Evolutionary conservation across 1,284 basidiomycete species (phyloP).

Genomic region (Heterobasidion parviporum): DNA sequence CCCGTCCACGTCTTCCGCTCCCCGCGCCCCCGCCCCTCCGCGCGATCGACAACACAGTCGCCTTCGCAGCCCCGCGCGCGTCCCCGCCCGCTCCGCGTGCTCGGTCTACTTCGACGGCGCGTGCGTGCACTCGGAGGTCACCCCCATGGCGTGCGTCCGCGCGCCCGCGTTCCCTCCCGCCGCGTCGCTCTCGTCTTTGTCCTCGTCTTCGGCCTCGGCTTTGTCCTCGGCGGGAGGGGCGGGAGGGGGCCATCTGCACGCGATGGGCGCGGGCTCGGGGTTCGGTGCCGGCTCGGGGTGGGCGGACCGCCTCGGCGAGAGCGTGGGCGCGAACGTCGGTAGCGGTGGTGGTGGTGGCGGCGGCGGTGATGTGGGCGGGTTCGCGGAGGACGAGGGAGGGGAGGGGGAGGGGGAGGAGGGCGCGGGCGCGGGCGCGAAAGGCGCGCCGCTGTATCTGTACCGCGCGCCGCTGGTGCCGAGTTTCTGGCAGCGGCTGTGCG

Average conservation of each 20-base stretch:
- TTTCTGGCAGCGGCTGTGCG: slow-evolving; percentile 49
- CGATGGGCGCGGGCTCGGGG: too few species aligned
- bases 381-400: background rate
- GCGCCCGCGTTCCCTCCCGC: too few species aligned
- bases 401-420: slow-evolving; percentile 20
- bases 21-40: slow-evolving; percentile 40
- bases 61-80: slow-evolving; percentile 38
- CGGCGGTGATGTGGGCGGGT: too few species aligned
- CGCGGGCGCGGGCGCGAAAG: slow-evolving; percentile 13
- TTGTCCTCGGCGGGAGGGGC: too few species aligned
- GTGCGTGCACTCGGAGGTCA: slow-evolving; percentile 41
- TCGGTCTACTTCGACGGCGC: slow-evolving; percentile 41
- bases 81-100: slow-evolving; percentile 45
- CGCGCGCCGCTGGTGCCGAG: slow-evolving; percentile 48
- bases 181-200: too few species aligned
- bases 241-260: too few species aligned
- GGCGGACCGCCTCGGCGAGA: too few species aligned
- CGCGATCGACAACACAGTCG: slow-evolving; percentile 55
- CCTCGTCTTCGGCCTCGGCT: too few species aligned
- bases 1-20: slow-evolving; percentile 20
- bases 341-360: too few species aligned
- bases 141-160: slow-evolving; percentile 23
- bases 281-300: too few species aligned
- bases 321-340: too few species aligned
- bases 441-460: slow-evolving; percentile 37